Base-by-base conservation (phyloP, 2,329 filamentous ascomycete species). In the Dothideomycetes sp. region DNA sequence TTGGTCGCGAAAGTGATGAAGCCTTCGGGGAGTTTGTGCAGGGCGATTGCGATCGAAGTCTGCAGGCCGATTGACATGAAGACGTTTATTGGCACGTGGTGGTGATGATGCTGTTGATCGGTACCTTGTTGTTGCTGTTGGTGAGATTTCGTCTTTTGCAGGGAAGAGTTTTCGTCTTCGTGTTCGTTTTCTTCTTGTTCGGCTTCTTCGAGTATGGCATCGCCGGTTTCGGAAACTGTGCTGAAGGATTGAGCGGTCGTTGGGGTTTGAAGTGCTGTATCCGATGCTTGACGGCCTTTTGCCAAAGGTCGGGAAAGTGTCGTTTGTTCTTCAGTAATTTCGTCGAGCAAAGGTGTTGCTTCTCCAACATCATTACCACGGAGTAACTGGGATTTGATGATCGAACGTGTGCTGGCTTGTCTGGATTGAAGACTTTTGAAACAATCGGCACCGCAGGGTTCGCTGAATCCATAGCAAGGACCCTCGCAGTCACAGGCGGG, bases 1-100 rank as follows among this genome's bases (percentile, higher is more conserved):
- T 96, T 98, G 8, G 91, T 95, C 8, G 91, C 89, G 59, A 93
- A 98, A 1, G 89, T 96, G 51, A 98, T 81, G 61, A 81, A 81
- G 27, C 77, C 78, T 60, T 82, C 91, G 1, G 91, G 91, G 24
- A 96, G 82, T 59, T 98, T 98, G 68, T 98, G 91, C 1, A 98
- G 69, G 6, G 89, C 87, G 48, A 98, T 96, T 5, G 91, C 91
- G 36, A 95, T 80, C 12, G 85, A 89, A 0, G 91, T 96, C 61
- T 98, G 91, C 1, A 98, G 74, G n/a, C 91, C 88, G 45, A 96
- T 91, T 38, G 84, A 84, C 47, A 96, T 70, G 60, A 95, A 98
- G 5, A 85, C 86, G 55, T 96, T 96, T 47, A 84, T 80, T 0
- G 89, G 85, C 3, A 96, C 89, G 59, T 98, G 91, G 61, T 98